A percentile compares a stretch with the other conserved stretches of the same genome.
Evolutionary conservation across 1,284 basidiomycete genomes (phyloP).

Genomic region (Pholiota adiposa): DNA sequence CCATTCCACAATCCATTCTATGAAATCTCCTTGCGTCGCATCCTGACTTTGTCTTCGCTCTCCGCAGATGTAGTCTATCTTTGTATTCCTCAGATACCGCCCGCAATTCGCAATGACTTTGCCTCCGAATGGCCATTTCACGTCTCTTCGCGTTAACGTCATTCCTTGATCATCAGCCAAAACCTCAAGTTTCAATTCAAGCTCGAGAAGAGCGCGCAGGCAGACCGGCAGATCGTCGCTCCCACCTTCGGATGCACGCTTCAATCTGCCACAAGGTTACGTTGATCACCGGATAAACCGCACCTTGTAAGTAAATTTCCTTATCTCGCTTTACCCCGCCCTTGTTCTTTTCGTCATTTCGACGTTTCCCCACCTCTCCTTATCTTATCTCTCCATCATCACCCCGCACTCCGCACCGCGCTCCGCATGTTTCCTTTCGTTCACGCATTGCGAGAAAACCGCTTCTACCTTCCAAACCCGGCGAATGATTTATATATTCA

Average conservation of each 20-base stretch:
- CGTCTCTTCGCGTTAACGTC: too few species aligned
- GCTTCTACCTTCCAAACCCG: background rate
- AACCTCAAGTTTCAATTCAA: too few species aligned
- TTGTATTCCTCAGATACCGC: background rate
- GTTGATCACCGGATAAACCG: background rate
- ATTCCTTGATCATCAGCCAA: too few species aligned
- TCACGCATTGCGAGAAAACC: background rate
- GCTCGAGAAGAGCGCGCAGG: background rate
- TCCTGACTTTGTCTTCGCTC: background rate
- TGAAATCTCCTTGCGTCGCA: background rate
- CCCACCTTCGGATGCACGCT: background rate
- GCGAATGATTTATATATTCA: constrained; percentile 1
- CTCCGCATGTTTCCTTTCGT: too few species aligned
- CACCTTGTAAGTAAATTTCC: background rate
- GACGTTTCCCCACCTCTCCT: too few species aligned
- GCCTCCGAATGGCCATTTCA: too few species aligned
- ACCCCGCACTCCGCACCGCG: too few species aligned
- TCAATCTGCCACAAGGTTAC: background rate
- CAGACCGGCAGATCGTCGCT: background rate
- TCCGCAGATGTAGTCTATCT: background rate
- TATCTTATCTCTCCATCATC: background rate
- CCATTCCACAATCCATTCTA: background rate
- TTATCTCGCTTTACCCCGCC: background rate
- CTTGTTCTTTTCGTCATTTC: background rate
- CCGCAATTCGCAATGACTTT: background rate